Conservation (phyloP, 192 early-diverging fungal genomes). For the Entomortierella beljakovae region DNA sequence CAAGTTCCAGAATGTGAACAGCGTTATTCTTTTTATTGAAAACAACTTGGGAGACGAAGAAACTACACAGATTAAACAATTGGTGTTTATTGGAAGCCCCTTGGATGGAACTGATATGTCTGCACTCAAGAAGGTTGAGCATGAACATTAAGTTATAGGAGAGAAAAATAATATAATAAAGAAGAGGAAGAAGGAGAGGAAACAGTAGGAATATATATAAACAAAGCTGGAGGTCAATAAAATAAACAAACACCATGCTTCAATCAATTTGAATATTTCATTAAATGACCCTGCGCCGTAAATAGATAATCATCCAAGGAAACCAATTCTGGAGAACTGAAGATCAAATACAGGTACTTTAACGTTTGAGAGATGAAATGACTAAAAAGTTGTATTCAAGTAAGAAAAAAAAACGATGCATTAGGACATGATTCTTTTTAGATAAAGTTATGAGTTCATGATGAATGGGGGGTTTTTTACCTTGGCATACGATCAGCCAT, state of each 20-base stretch:
- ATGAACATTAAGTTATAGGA: slow-evolving; percentile 24
- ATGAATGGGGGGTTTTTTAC: slow-evolving; percentile 3
- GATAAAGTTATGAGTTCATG: neutral
- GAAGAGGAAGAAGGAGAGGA: neutral
- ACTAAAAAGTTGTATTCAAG: slow-evolving; percentile 29
- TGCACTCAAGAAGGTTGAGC: slow-evolving; percentile 50
- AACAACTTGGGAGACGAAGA: slow-evolving; percentile 90
- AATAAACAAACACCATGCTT: neutral
- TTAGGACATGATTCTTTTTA: neutral
- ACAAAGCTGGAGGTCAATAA: too few relatives aligned
- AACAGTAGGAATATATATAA: neutral
- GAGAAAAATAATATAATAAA: neutral
- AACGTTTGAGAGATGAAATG: slow-evolving; percentile 87
- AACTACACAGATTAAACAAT: slow-evolving; percentile 81
- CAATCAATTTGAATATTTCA: slow-evolving; percentile 45
- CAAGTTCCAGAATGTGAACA: slow-evolving; percentile 91
- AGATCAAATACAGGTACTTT: slow-evolving; percentile 86
- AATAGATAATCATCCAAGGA: slow-evolving; percentile 77
- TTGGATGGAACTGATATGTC: slow-evolving; percentile 47
- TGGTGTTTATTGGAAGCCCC: slow-evolving; percentile 80
- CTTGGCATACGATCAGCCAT: slow-evolving; percentile 36
- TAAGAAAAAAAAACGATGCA: neutral
- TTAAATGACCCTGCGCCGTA: slow-evolving; percentile 84
- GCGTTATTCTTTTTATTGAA: slow-evolving; percentile 84
- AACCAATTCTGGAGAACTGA: slow-evolving; percentile 62